These are phyloP conservation scores for Phytophthora lateralis DNA, from an alignment of 352 stramenopile genomes.

Conservation along the genomic window DNA sequence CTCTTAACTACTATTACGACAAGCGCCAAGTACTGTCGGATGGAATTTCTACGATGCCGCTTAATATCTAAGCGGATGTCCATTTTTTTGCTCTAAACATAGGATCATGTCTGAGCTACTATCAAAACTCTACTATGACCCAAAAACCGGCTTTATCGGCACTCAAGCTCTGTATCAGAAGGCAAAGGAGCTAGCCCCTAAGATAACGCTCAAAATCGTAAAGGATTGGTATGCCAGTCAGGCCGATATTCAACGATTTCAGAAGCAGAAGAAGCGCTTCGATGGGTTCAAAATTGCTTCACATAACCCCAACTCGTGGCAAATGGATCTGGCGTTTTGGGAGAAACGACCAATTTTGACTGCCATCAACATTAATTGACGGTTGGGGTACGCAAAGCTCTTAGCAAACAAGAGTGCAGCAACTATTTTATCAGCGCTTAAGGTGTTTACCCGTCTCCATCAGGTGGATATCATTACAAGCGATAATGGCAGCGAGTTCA, in stretches of 20 bases:
- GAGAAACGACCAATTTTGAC: constrained; percentile 27
- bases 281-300: constrained; percentile 6
- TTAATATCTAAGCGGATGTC: background rate
- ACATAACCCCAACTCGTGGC: constrained; percentile 31
- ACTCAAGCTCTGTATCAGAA: constrained; percentile 32
- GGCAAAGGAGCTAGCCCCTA: constrained; percentile 15
- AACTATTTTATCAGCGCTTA: constrained; percentile 31
- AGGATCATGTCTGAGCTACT: no score
- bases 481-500: constrained; percentile 46
- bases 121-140: constrained; percentile 30
- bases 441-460: constrained; percentile 28
- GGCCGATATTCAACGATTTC: constrained; percentile 30
- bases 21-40: no score
- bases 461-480: constrained; percentile 34
- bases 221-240: constrained; percentile 28
- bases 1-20: no score
- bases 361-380: constrained; percentile 45
- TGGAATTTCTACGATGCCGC: no score
- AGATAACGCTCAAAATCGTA: constrained; percentile 9
- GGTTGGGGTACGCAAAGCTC: constrained; percentile 41
- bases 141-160: constrained; percentile 28
- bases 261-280: constrained; percentile 19
- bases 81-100: background rate
- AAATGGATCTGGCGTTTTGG: constrained; percentile 41
- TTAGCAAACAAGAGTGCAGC: constrained; percentile 40